A percentile compares a stretch with the other conserved stretches of the same genome.
phyloP scores from a whole-genome alignment of 1,284 basidiomycete species.

The Neolentinus lepideus region DNA sequence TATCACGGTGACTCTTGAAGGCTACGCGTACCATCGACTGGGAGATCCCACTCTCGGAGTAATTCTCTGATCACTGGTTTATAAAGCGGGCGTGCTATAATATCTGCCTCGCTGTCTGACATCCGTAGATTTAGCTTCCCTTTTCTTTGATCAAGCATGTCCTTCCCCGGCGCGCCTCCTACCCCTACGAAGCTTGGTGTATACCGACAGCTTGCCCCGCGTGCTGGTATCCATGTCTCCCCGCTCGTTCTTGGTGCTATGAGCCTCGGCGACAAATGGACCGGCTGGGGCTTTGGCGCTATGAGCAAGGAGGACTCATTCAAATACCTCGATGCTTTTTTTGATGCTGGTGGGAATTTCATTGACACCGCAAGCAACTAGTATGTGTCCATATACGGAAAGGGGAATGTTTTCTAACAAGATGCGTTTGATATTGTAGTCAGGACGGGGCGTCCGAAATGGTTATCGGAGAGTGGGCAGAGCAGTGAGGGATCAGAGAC shows the following conservation, averaged over 20 bases:
- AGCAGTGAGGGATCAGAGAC: slow-evolving; percentile 40
- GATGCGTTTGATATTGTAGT: slow-evolving; percentile 18
- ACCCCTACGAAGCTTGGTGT: too few species aligned
- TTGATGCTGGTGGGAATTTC: slow-evolving; percentile 24
- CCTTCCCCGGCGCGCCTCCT: too few species aligned
- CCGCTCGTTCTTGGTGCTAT: slow-evolving; percentile 45
- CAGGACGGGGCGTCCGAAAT: slow-evolving; percentile 43
- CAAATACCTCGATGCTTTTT: slow-evolving; percentile 25
- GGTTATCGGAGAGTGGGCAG: slow-evolving; percentile 54
- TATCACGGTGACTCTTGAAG: too few species aligned
- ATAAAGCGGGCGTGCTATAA: too few species aligned
- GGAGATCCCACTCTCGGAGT: too few species aligned
- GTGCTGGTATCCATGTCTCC: slow-evolving; percentile 39
- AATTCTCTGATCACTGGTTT: too few species aligned
- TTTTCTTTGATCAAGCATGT: too few species aligned
- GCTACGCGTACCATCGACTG: too few species aligned
- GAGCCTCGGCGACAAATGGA: slow-evolving; percentile 44
- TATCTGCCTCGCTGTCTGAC: too few species aligned
- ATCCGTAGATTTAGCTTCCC: too few species aligned
- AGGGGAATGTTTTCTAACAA: too few species aligned
- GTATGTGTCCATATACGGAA: slow-evolving; percentile 7
- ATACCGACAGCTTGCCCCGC: slow-evolving; percentile 12
- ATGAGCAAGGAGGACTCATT: slow-evolving; percentile 23
- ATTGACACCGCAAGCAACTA: slow-evolving; percentile 26
- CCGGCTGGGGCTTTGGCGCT: slow-evolving; percentile 12